These are phyloP conservation scores for Mastigamoeba balamuthi DNA, from an alignment of 78 protist genomes.

Conservation along the genomic window DNA sequence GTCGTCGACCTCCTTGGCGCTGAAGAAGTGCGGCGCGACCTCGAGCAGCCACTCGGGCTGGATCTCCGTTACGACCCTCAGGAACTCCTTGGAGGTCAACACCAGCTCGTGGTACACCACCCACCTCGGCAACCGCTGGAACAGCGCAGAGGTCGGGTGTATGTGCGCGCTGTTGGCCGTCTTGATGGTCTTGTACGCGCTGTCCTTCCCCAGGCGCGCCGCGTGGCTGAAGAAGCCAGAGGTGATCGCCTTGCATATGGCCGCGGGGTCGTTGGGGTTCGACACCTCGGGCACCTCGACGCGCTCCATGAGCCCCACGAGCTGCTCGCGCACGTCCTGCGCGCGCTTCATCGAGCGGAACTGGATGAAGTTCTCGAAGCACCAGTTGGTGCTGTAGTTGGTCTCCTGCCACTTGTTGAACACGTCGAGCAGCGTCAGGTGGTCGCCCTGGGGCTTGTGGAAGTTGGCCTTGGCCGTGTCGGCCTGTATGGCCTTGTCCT, in stretches of 20 bases:
- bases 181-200: constrained; percentile 65
- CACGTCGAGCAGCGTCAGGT: constrained; percentile 75
- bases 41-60: constrained; percentile 90
- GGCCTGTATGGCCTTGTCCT: constrained; percentile 67
- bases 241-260: constrained; percentile 71
- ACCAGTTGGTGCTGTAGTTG: constrained; percentile 77
- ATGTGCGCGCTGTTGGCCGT: constrained; percentile 57
- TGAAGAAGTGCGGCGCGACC: constrained; percentile 19
- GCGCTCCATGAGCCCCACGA: constrained; percentile 66
- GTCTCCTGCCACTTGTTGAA: constrained; percentile 81
- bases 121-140: constrained; percentile 56
- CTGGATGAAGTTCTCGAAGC: constrained; percentile 91
- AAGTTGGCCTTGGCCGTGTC: constrained; percentile 61
- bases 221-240: constrained; percentile 86
- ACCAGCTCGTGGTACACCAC: constrained; percentile 89
- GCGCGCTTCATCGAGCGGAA: constrained; percentile 83
- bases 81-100: constrained; percentile 76
- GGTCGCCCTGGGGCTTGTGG: constrained; percentile 79
- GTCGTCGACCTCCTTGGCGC: neutral
- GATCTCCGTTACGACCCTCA: constrained; percentile 85
- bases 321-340: constrained; percentile 87
- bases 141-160: constrained; percentile 63
- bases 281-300: constrained; percentile 59
- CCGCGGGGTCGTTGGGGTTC: constrained; percentile 6
- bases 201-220: constrained; percentile 33